Base-by-base conservation (phyloP, 352 stramenopile genomes). In the Globisporangium rhizosaccharum region DNA sequence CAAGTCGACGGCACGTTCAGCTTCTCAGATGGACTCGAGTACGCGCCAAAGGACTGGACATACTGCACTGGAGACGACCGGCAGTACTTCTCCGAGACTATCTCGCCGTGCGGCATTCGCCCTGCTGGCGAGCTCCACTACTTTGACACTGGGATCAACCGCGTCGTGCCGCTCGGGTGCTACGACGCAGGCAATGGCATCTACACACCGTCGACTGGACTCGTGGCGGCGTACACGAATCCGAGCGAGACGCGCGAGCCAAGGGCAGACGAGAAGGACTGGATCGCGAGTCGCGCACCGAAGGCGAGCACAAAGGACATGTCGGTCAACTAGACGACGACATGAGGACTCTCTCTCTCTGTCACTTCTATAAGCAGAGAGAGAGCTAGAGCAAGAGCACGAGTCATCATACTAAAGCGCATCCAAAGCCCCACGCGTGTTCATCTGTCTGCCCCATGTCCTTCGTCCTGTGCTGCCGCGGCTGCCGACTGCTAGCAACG, bases 141-240 rank as follows among this genome's bases (percentile, higher is more conserved):
- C 57, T 89, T 88, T 49, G 76, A 91, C 48, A 85, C 78, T 15
- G 75, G 75, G 0, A 74, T 90, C 50, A 65, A 76, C 33, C 74
- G 81, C 28, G 72, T 86, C 12, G 67, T 92, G 4, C 82, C 82
- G 26, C 68, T 89, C 9, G 83, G 83, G 1, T 85, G 80, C 1
- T 92, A 82, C 57, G 82, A 92, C 30, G 80, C 83, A 1, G 83
- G 83, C 33, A 90, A 90, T 48, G 80, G 83, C 33, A 87, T 92
- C 59, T 90, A 74, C 70, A 78, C 70, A 23, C 80, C 74, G 26
- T 90, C 77, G 11, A 87, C 73, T 1, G 74, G 60, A 6, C 75
- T 75, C 20, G 72, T 88, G 1, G 66, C 62, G 12, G 65, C 68
- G 28, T 88, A 87, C 50, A 71, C 80, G 28, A 74, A 90, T 53